phyloP scores from a whole-genome alignment of 441 rosid genomes.

The Heliophila coronopifolia region DNA sequence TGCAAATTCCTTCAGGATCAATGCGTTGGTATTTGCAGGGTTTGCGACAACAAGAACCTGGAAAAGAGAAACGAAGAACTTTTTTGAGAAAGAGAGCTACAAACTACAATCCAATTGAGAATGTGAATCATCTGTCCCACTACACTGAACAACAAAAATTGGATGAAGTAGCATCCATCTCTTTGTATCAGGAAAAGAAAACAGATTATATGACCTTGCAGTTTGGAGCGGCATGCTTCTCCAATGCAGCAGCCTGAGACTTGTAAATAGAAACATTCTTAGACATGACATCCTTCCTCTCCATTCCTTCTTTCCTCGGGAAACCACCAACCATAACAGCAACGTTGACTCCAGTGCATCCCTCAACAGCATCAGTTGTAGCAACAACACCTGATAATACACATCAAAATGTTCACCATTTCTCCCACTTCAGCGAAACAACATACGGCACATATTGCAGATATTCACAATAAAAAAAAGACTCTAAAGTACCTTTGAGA shows the following conservation, averaged over 20 bases:
- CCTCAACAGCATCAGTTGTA: slow-evolving; percentile 86
- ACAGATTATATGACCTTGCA: slow-evolving; percentile 61
- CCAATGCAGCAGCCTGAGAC: slow-evolving; percentile 88
- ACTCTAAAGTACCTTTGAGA: slow-evolving; percentile 54
- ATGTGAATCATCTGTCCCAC: neutral
- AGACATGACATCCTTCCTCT: slow-evolving; percentile 92
- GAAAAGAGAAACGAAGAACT: neutral
- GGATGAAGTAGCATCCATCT: neutral
- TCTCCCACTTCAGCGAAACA: neutral
- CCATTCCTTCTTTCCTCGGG: slow-evolving; percentile 97
- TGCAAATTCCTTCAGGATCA: slow-evolving; percentile 85
- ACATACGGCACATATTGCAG: neutral
- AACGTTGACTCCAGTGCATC: slow-evolving; percentile 83
- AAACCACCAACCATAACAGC: slow-evolving; percentile 98
- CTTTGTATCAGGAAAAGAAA: neutral
- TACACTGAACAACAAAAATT: neutral
- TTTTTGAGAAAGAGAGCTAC: neutral
- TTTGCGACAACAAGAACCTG: slow-evolving; percentile 89
- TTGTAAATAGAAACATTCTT: slow-evolving; percentile 91
- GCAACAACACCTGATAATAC: slow-evolving; percentile 72
- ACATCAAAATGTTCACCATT: neutral
- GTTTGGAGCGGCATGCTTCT: slow-evolving; percentile 78
- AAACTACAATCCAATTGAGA: neutral
- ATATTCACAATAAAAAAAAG: neutral
- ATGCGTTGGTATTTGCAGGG: slow-evolving; percentile 88